Base-by-base conservation (phyloP, 129 eudicot genomes). In the Lonicera japonica region DNA sequence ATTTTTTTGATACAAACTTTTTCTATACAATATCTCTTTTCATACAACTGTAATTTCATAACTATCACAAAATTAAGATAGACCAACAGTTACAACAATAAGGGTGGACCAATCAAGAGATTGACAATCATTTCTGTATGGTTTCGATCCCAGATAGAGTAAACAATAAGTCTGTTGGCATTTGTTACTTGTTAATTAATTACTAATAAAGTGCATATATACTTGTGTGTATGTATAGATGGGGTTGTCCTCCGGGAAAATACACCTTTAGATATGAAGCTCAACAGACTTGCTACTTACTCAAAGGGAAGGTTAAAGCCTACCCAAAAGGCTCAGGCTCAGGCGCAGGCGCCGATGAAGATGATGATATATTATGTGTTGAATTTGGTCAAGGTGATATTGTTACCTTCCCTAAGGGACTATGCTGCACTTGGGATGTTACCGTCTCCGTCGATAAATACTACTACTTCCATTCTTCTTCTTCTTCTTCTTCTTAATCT, bases 291-390 rank as follows among this genome's bases (percentile, higher is more conserved):
- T 57, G 61, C 14, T 57, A 57, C 17, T 25, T 57, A 15, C 17
- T 57, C 18, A 57, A 25, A 25, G 61, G 61, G 9, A 57, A 57
- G 61, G 61, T 57, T 23, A 57, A 57, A 15, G 61, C 41, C 8
- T 57, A 57, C 61, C 40, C 61, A 2, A 25, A 57, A 25, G 61
- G 61, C 9, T 57, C 61, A 14, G n/a, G n/a, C n/a, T n/a, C n/a
- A n/a, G n/a, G n/a, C n/a, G n/a, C n/a, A n/a, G n/a, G n/a, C n/a
- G n/a, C n/a, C n/a, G n/a, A n/a, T n/a, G 11, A 13, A 7, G 41
- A 23, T n/a, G 14, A 7, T 17, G 36, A 29, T 29, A 6, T 1
- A 29, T 29, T 29, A 29, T 29, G 50, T 43, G 61, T 25, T 6
- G 61, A 57, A 22, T 57, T 57, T 25, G 61, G 61, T 6, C 40